Evolutionary conservation across 139 green algal species (phyloP).

Genomic region (Haematococcus lacustris): DNA sequence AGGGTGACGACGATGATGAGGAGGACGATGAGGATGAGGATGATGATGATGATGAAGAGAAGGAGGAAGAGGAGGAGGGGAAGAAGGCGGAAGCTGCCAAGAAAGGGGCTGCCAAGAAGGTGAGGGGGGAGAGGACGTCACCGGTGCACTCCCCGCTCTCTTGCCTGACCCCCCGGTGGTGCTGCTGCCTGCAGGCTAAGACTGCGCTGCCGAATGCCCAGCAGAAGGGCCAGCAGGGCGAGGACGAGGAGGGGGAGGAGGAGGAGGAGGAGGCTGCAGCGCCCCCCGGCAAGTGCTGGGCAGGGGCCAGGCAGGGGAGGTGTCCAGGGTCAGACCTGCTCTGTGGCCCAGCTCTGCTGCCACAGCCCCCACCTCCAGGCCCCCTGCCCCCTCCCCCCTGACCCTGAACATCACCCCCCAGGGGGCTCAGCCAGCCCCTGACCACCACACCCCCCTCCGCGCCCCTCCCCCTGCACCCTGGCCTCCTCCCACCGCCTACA

Average conservation of each 20-base stretch:
- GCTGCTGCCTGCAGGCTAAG: not conserved
- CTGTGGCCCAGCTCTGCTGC: no score
- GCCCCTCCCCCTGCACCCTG: no score
- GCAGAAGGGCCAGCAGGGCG: not conserved
- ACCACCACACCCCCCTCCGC: no score
- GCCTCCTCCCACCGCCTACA: no score
- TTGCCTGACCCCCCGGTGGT: no score
- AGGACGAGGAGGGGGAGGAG: not conserved
- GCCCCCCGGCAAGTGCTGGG: not conserved
- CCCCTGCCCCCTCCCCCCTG: no score
- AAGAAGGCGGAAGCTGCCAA: conserved; percentile 9
- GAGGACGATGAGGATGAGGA: conserved; percentile 39
- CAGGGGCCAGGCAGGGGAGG: no score
- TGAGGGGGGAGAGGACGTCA: not conserved
- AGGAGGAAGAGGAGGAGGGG: conserved; percentile 24
- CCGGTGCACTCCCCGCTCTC: no score
- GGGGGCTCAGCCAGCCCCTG: no score
- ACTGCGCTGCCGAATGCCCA: not conserved
- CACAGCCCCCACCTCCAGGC: no score
- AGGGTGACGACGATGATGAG: conserved; percentile 42
- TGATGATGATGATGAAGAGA: conserved; percentile 39
- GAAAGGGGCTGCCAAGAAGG: not conserved
- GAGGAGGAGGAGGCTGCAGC: not conserved
- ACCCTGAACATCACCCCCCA: no score
- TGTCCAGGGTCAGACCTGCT: no score